Conservation (phyloP, 2,329 filamentous ascomycete genomes). For the Geosmithia flava region DNA sequence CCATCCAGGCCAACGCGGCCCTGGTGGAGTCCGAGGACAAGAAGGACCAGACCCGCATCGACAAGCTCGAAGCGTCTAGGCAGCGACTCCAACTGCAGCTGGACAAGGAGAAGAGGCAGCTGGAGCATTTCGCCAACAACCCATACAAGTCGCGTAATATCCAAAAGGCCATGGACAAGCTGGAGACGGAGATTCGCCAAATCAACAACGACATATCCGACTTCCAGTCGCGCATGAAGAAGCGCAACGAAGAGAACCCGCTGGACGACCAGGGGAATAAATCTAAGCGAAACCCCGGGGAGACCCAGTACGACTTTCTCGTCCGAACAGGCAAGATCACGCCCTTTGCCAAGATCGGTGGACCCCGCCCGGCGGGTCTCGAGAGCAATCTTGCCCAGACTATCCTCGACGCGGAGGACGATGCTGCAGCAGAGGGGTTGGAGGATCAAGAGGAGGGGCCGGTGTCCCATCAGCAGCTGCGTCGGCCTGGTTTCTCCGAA, state of each 20-base stretch:
- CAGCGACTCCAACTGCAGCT: constrained; percentile 54
- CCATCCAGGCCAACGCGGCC: constrained; percentile 44
- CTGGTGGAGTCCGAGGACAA: constrained; percentile 51
- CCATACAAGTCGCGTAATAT: constrained; percentile 42
- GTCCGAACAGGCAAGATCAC: constrained; percentile 97
- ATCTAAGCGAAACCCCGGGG: constrained; percentile 57
- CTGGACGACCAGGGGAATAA: constrained; percentile 30
- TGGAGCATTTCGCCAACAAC: constrained; percentile 29
- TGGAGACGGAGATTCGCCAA: constrained; percentile 51
- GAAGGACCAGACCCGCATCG: constrained; percentile 49
- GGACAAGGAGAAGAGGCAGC: constrained; percentile 34
- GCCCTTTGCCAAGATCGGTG: constrained; percentile 72
- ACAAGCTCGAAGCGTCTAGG: constrained; percentile 40
- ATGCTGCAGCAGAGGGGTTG: constrained; percentile 31
- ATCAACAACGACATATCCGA: constrained; percentile 64
- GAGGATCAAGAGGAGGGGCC: constrained; percentile 29
- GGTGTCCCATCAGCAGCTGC: constrained; percentile 59
- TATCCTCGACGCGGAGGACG: constrained; percentile 72
- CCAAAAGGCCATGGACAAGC: constrained; percentile 51
- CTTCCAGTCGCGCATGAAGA: constrained; percentile 70
- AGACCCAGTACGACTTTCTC: constrained; percentile 77
- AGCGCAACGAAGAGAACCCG: constrained; percentile 48
- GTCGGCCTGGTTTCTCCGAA: constrained; percentile 57
- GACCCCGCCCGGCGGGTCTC: constrained; percentile 46
- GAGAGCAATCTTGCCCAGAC: constrained; percentile 64